Evolutionary conservation across 768 basidiomycete genomes (phyloP), one percentile per base, ranked within the genome.

Genomic region (Amanita muscaria): DNA sequence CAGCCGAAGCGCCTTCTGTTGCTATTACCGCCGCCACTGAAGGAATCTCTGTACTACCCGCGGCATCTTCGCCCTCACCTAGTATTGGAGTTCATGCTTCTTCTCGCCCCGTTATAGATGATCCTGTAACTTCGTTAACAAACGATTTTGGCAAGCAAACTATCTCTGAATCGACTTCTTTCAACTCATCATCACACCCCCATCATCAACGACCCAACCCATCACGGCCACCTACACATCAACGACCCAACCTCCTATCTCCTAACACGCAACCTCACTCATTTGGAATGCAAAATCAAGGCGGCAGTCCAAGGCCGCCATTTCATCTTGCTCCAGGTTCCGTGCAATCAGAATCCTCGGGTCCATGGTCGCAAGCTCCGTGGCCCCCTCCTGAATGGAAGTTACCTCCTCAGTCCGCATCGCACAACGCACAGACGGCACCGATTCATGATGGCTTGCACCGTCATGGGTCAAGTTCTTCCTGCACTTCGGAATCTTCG

Each of bases 331-430:
- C 25, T 27, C 11, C 37, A 31, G 34, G 25, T 36, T 36, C 29
- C 18, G 46, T 15, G 31, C 19, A 47, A 25, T 41, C 29, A 23
- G 36, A 44, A 37, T 21, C 56, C 5, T 43, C 56, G 16, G 51
- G 16, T 41, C 39, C 46, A 21, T 59, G 54, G 59, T 48, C 59
- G 12, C 65, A 62, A 42, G 43, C 44, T 9, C 63, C 64, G 42
- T 71, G 70, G 72, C 69, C 71, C 21, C 70, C 70, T 47, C 53
- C 65, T 16, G 69, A 70, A 40, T 71, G 70, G 71, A 56, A 62
- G 15, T 41, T 59, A 3, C 27, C 52, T 46, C 58, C 48, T 38
- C 45, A 12, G 24, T 52, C 2, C 49, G 56, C 40, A 46, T 52
- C 18, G 47, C 50, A 9, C 55, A 57, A 39, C 46, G 24, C 40